A percentile compares a stretch with the other conserved stretches of the same genome.
Conservation (phyloP, 176 grass and related monocot genomes). For the Sorghum bicolor region Sorghum_bicolor_NCBIv3 NC_012877.2:59980501-59981000, state of each 20-base stretch:
- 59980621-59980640: constrained; percentile 61
- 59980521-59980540: constrained; percentile 49
- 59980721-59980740: constrained; percentile 74
- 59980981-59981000: constrained; percentile 57
- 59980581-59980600: constrained; percentile 10
- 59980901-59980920: constrained; percentile 94
- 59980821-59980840: constrained; percentile 79
- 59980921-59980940: constrained; percentile 92
- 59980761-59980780: constrained; percentile 91
- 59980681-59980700: constrained; percentile 94
- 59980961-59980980: constrained; percentile 86
- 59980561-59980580: constrained; percentile 49
- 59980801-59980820: constrained; percentile 81
- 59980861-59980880: constrained; percentile 79
- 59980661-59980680: constrained; percentile 70
- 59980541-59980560: constrained; percentile 67
- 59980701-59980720: constrained; percentile 85
- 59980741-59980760: constrained; percentile 92
- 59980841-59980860: constrained; percentile 59
- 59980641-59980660: constrained; percentile 59
- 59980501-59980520: constrained; percentile 61
- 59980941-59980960: constrained; percentile 96
- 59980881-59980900: constrained; percentile 70
- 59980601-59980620: constrained; percentile 68
- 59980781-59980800: constrained; percentile 91